Evolutionary conservation across 305 asterid species (phyloP).

Genomic region (Withania somnifera): DNA sequence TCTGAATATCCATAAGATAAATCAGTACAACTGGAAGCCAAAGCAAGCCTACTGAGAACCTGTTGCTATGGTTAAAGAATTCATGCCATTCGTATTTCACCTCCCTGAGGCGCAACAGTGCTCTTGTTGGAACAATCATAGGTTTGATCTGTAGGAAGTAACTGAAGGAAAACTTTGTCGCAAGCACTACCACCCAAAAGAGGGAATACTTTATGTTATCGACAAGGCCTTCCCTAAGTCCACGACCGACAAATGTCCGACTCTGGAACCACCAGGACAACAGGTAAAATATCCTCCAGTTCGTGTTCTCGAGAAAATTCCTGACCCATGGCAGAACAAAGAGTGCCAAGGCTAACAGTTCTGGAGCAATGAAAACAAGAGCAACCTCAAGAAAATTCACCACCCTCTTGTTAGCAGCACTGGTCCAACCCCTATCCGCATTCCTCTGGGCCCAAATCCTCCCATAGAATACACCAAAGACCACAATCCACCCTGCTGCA

Average conservation of each 20-base stretch:
- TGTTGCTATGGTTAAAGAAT: conserved; percentile 58
- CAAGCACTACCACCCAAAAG: conserved; percentile 83
- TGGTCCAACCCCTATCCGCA: conserved; percentile 43
- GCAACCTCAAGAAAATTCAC: conserved; percentile 62
- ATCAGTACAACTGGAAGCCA: conserved; percentile 93
- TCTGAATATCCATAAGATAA: conserved; percentile 89
- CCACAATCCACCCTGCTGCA: conserved; percentile 73
- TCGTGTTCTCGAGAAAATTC: conserved; percentile 75
- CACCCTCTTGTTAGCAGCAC: conserved; percentile 36
- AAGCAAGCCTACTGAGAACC: conserved; percentile 64
- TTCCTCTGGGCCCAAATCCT: conserved; percentile 67
- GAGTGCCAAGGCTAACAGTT: conserved; percentile 60
- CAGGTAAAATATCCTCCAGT: conserved; percentile 79
- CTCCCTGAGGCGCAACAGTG: conserved; percentile 35
- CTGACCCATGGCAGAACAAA: conserved; percentile 81
- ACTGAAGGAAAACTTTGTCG: conserved; percentile 74
- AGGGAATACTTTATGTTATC: conserved; percentile 72
- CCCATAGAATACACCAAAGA: conserved; percentile 60
- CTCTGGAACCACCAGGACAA: conserved; percentile 97
- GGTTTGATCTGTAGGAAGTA: conserved; percentile 97
- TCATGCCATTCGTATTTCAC: conserved; percentile 74
- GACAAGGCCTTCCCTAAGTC: conserved; percentile 83
- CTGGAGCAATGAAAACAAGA: conserved; percentile 67
- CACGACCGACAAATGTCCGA: conserved; percentile 86
- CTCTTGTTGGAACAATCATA: conserved; percentile 63